Percentiles rank a stretch among this genome's conserved stretches.
Evolutionary conservation across 805 yeast genomes (phyloP).

Genomic region (Metschnikowia shivogae): DNA sequence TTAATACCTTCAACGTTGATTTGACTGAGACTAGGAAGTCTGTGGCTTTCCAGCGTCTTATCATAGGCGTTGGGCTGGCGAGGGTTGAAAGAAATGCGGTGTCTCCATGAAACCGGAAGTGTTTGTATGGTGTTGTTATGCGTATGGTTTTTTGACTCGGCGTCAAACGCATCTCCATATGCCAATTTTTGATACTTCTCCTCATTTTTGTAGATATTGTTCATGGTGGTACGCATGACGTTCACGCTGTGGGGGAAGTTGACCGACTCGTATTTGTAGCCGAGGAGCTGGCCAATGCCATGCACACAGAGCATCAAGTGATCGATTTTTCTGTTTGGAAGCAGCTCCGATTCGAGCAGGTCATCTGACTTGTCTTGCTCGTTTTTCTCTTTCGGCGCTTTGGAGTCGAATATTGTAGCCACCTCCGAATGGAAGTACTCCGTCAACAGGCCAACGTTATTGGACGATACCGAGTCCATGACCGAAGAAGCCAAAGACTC

Average conservation of each 20-base stretch:
- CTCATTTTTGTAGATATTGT: constrained; percentile 40
- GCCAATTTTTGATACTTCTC: constrained; percentile 36
- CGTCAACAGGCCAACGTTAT: constrained; percentile 31
- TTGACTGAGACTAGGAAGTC: constrained; percentile 62
- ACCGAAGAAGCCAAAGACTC: constrained; percentile 29
- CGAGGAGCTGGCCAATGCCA: constrained; percentile 90
- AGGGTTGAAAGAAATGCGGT: constrained; percentile 61
- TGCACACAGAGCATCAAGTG: constrained; percentile 84
- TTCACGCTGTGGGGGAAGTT: constrained; percentile 85
- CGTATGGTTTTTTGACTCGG: constrained; percentile 11
- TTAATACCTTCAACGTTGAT: constrained; percentile 75
- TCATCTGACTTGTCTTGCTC: constrained; percentile 17
- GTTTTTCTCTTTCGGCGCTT: constrained; percentile 2
- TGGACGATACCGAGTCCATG: constrained; percentile 28
- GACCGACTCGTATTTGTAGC: constrained; percentile 71
- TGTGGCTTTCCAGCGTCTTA: constrained; percentile 32
- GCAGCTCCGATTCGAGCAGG: neutral
- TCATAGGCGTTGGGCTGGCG: constrained; percentile 28
- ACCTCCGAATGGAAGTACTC: constrained; percentile 32
- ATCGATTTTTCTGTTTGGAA: constrained; percentile 36
- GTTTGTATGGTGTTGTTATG: constrained; percentile 68
- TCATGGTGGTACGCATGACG: constrained; percentile 56
- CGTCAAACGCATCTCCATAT: constrained; percentile 17
- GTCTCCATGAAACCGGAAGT: constrained; percentile 90
- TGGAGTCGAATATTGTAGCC: constrained; percentile 19